phyloP scores from a whole-genome alignment of 169 alveolate genomes.

The Besnoitia besnoiti region DNA sequence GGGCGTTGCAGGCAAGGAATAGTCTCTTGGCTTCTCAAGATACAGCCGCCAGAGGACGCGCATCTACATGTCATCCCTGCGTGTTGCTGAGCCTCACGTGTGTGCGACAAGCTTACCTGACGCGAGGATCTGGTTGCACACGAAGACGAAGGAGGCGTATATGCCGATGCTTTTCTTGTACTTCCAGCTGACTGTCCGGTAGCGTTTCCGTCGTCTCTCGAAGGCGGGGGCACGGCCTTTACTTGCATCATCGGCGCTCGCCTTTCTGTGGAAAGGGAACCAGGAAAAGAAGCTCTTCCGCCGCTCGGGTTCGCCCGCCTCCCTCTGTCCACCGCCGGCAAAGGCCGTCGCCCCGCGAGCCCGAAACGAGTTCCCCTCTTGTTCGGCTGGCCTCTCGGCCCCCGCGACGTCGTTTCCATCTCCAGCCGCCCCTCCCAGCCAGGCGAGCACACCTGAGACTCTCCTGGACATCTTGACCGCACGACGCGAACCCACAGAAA shows the following conservation, averaged over 20 bases:
- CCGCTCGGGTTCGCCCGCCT: neutral
- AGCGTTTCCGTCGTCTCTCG: slow-evolving; percentile 36
- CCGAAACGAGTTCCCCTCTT: no score
- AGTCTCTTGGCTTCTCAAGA: no score
- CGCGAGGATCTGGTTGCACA: slow-evolving; percentile 54
- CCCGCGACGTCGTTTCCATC: neutral
- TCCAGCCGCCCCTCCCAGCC: neutral
- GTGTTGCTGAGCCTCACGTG: neutral
- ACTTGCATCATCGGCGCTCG: neutral
- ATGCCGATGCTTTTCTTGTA: slow-evolving; percentile 55
- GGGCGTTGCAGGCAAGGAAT: no score
- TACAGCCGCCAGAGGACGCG: no score
- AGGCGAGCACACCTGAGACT: neutral
- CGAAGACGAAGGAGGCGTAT: slow-evolving; percentile 49
- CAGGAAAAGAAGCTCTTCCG: neutral
- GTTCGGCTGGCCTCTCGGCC: no score
- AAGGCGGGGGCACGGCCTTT: slow-evolving; percentile 34
- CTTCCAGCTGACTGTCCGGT: slow-evolving; percentile 48
- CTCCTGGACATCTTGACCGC: neutral
- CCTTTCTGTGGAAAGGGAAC: neutral
- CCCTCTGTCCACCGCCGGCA: neutral
- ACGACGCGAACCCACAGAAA: no score
- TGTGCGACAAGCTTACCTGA: no score
- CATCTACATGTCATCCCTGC: no score
- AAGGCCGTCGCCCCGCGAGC: neutral